Conservation (phyloP, 2,329 filamentous ascomycete genomes). For the Aspergillus nomiae region DNA sequence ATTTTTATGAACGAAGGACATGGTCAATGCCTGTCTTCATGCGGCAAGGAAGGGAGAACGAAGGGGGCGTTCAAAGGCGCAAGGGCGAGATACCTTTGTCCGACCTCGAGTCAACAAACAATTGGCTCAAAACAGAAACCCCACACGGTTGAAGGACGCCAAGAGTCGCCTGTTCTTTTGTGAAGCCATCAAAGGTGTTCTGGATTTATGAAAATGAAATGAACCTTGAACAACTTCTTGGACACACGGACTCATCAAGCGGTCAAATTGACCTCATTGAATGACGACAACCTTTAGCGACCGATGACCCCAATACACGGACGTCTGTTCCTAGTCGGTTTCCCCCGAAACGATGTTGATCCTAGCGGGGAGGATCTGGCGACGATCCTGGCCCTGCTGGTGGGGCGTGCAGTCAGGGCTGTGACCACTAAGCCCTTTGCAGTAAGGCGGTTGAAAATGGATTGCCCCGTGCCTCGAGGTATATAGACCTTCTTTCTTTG, state of each 20-base stretch:
- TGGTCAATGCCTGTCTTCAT: neutral
- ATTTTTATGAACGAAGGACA: neutral
- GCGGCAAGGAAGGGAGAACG: neutral
- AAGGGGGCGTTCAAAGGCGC: neutral
- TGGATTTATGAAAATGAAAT: neutral
- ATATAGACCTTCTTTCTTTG: too few relatives aligned
- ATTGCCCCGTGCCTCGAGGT: neutral
- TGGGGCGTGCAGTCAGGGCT: neutral
- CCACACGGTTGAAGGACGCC: neutral
- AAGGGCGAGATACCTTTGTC: neutral
- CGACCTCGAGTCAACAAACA: neutral
- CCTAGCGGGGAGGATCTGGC: neutral
- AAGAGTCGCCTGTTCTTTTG: neutral
- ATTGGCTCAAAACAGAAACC: neutral
- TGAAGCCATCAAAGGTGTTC: neutral
- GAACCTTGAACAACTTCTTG: neutral
- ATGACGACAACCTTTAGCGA: neutral
- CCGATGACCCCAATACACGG: neutral
- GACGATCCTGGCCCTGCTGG: neutral
- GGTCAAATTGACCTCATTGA: neutral
- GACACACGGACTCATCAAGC: neutral
- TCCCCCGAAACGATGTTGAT: neutral
- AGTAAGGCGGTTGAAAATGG: neutral
- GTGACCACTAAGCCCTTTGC: neutral
- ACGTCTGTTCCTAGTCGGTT: neutral